Percentiles rank a stretch among this genome's conserved stretches.
These are phyloP conservation scores for Licmophora abbreviata DNA, from an alignment of 108 stramenopile genomes.

Conservation along the genomic window DNA sequence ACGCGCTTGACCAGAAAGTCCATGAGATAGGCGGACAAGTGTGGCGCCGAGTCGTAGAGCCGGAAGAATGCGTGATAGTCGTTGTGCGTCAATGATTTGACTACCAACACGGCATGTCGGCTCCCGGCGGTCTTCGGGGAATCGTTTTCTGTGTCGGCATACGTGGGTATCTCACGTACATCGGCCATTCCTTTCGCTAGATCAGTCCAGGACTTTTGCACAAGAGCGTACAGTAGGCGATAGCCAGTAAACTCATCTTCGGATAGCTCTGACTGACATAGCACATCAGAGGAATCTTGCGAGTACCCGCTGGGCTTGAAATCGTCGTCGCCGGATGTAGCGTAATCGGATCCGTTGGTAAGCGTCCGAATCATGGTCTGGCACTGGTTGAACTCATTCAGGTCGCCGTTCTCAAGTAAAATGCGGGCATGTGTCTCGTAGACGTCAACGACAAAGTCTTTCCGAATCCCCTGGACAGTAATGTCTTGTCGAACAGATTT, in stretches of 20 bases:
- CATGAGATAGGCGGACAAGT: constrained; percentile 50
- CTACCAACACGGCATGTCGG: constrained; percentile 35
- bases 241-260: constrained; percentile 73
- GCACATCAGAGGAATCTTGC: neutral
- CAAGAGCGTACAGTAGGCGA: constrained; percentile 58
- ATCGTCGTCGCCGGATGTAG: constrained; percentile 6
- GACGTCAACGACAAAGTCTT: constrained; percentile 45
- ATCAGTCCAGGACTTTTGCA: constrained; percentile 42
- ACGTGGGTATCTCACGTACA: neutral
- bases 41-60: constrained; percentile 41
- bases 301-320: neutral
- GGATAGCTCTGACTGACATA: constrained; percentile 20
- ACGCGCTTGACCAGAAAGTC: constrained; percentile 51
- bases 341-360: constrained; percentile 10
- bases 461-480: constrained; percentile 67
- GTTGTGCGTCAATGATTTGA: constrained; percentile 21
- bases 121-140: neutral
- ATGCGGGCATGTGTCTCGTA: constrained; percentile 83
- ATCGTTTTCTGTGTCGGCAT: neutral
- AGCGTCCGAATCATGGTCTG: constrained; percentile 62
- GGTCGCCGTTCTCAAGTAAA: constrained; percentile 68
- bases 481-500: constrained; percentile 84
- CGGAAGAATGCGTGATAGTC: constrained; percentile 44
- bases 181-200: constrained; percentile 10
- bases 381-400: constrained; percentile 84